Conservation (phyloP, 805 yeast species). For the Saturnispora bothae region DNA sequence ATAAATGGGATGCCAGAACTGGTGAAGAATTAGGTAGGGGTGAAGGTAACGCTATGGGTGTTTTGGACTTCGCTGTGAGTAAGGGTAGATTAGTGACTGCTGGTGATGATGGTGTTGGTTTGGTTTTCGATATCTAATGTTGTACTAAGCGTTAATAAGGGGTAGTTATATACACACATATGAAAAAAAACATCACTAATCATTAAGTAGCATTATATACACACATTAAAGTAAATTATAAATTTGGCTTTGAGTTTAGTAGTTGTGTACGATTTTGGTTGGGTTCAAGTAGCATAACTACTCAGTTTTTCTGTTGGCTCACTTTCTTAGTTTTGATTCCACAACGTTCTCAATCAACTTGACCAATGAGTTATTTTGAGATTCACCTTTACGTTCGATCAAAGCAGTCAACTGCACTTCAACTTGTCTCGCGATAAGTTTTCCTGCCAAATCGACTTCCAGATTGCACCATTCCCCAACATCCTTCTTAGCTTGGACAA, state of each 20-base stretch:
- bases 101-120: constrained; percentile 92
- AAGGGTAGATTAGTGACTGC: constrained; percentile 77
- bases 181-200: too few species aligned
- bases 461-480: constrained; percentile 66
- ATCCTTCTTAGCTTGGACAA: constrained; percentile 55
- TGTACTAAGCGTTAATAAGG: too few species aligned
- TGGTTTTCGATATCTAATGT: constrained; percentile 50
- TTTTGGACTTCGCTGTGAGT: constrained; percentile 69
- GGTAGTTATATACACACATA: too few species aligned
- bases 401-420: constrained; percentile 44
- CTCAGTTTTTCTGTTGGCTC: too few species aligned
- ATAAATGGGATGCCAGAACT: constrained; percentile 82
- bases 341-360: background rate
- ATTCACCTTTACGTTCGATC: constrained; percentile 27
- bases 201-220: too few species aligned
- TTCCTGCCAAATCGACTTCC: constrained; percentile 93
- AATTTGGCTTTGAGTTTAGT: too few species aligned
- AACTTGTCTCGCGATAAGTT: constrained; percentile 82
- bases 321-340: too few species aligned
- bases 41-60: constrained; percentile 90
- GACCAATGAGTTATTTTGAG: background rate
- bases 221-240: too few species aligned
- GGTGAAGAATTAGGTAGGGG: constrained; percentile 71
- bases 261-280: too few species aligned
- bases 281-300: too few species aligned